phyloP scores from a whole-genome alignment of 345 rosid species.

The Lepidium aucheri region DNA sequence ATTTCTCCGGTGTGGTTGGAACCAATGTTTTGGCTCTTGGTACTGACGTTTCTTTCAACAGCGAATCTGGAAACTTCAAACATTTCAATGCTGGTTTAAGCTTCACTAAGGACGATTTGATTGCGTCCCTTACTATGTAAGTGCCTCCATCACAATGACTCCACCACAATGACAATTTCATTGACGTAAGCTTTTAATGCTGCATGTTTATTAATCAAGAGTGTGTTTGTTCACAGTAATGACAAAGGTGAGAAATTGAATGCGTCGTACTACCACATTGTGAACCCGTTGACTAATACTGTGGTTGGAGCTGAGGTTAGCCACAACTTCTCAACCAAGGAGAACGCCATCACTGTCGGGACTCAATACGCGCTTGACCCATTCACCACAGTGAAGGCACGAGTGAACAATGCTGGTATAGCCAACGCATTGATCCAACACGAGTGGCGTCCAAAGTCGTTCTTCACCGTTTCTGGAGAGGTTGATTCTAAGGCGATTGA shows the following conservation, averaged over 20 bases:
- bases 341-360: constrained; percentile 73
- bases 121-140: constrained; percentile 77
- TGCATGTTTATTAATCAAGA: neutral
- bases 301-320: constrained; percentile 94
- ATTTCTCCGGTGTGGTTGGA: constrained; percentile 89
- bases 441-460: constrained; percentile 87
- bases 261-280: constrained; percentile 89
- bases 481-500: constrained; percentile 87
- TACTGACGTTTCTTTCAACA: constrained; percentile 82
- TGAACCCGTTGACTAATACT: constrained; percentile 70
- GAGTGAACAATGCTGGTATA: constrained; percentile 74
- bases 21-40: constrained; percentile 52
- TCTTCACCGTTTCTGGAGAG: constrained; percentile 82
- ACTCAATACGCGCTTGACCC: constrained; percentile 89
- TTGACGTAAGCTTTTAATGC: neutral
- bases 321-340: constrained; percentile 75
- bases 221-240: constrained; percentile 39
- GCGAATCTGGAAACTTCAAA: constrained; percentile 64
- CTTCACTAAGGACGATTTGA: constrained; percentile 58
- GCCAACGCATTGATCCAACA: constrained; percentile 94
- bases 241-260: constrained; percentile 66
- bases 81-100: constrained; percentile 69
- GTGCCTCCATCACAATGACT: constrained; percentile 16
- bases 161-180: neutral
- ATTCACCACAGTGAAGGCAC: constrained; percentile 79